These are phyloP conservation scores for Naegleria fowleri DNA, from an alignment of 208 protist genomes.

Conservation along the genomic window DNA sequence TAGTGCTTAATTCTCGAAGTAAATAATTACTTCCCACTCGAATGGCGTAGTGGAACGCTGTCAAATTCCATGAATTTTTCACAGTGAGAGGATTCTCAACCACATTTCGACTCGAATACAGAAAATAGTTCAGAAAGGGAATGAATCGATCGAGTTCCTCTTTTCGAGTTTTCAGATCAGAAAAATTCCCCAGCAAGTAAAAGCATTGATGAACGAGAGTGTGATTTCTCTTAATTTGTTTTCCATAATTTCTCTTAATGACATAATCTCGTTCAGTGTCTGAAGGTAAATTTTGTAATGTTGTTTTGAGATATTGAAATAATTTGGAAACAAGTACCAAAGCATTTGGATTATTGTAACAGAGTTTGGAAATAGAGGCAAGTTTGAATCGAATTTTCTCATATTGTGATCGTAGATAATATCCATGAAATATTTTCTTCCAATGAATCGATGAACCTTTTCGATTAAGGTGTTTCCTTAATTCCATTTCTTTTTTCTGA, in stretches of 20 bases:
- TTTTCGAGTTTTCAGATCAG: neutral
- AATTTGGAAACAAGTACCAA: neutral
- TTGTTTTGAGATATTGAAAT: neutral
- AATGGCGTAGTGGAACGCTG: neutral
- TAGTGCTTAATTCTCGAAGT: neutral
- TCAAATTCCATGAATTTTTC: neutral
- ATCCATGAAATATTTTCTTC: neutral
- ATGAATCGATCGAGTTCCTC: neutral
- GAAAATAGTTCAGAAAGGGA: neutral
- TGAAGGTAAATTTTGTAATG: neutral
- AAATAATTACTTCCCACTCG: neutral
- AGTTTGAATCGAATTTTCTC: neutral
- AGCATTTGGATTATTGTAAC: neutral
- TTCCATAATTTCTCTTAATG: neutral
- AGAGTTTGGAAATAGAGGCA: neutral
- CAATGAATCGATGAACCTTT: neutral
- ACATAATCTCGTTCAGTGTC: neutral
- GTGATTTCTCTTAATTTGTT: neutral
- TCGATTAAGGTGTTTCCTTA: neutral
- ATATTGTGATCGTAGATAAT: neutral
- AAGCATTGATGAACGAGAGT: neutral
- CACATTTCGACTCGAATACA: too few species aligned
- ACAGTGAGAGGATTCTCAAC: neutral
- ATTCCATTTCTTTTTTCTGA: neutral
- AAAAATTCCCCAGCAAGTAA: neutral